Percentiles rank a stretch among this genome's conserved stretches.
These are phyloP conservation scores for Pleurotus giganteus DNA, from an alignment of 768 basidiomycete genomes.

Conservation along the genomic window DNA sequence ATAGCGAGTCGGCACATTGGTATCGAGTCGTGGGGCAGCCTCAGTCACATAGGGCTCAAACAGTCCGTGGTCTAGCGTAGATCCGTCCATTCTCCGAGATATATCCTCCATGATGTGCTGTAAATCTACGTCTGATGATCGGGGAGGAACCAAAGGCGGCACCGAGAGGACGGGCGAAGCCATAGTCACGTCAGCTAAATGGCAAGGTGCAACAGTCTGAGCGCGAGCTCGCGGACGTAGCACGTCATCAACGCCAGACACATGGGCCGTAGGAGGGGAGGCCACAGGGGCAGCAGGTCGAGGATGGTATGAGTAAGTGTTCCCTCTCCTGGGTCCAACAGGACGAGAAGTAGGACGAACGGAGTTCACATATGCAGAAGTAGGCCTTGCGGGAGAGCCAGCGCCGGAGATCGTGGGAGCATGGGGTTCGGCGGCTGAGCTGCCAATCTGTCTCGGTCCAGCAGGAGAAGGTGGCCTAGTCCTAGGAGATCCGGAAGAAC, in stretches of 20 bases:
- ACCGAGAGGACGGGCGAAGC: constrained; percentile 1
- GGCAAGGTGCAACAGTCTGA: background rate
- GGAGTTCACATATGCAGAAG: background rate
- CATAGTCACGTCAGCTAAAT: background rate
- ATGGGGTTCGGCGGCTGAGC: constrained; percentile 12
- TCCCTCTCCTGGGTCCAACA: constrained; percentile 2
- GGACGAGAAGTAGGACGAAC: background rate
- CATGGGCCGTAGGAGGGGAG: background rate
- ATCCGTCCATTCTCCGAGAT: constrained; percentile 44
- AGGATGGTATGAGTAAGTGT: constrained; percentile 5
- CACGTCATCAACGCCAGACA: background rate
- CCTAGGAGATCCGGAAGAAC: constrained; percentile 21
- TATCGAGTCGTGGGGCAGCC: background rate
- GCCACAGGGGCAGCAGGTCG: background rate
- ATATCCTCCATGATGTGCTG: constrained; percentile 44
- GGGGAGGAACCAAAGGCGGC: constrained; percentile 40
- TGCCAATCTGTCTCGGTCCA: constrained; percentile 43
- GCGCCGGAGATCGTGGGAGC: background rate
- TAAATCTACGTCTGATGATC: constrained; percentile 34
- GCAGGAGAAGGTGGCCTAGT: constrained; percentile 47
- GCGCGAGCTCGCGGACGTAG: background rate
- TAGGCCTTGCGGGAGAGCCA: background rate
- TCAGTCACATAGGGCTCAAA: background rate
- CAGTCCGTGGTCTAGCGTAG: constrained; percentile 15
- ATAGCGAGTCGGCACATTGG: background rate